phyloP scores from a whole-genome alignment of 176 grass and related monocot genomes.

The Puya raimondii region DNA sequence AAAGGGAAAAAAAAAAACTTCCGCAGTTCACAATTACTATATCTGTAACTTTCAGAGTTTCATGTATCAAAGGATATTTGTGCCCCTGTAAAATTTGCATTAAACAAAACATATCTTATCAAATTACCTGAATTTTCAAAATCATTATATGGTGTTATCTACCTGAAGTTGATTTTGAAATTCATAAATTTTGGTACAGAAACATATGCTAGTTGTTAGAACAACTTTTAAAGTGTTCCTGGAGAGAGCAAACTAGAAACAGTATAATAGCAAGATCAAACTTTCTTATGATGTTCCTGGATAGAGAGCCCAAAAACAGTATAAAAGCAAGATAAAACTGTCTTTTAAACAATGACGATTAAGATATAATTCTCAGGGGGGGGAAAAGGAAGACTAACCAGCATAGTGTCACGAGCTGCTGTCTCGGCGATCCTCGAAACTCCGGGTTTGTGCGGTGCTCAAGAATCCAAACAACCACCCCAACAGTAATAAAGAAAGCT shows the following conservation, averaged over 20 bases:
- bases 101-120: too few species aligned
- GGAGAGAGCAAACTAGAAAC: background rate
- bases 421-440: constrained; percentile 55
- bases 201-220: background rate
- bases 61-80: background rate
- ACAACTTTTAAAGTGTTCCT: background rate
- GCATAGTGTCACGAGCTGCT: constrained; percentile 57
- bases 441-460: constrained; percentile 67
- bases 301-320: background rate
- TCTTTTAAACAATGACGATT: too few species aligned
- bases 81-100: too few species aligned
- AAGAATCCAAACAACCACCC: constrained; percentile 76
- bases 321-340: background rate
- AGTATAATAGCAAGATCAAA: background rate
- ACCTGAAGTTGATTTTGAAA: background rate
- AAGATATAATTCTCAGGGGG: background rate
- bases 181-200: background rate
- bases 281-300: background rate
- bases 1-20: constrained; percentile 17
- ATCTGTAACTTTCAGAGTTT: background rate
- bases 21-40: constrained; percentile 4
- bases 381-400: constrained; percentile 35
- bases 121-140: too few species aligned
- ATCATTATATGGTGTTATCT: too few species aligned
- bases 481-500: constrained; percentile 70